Percentiles rank a stretch among this genome's conserved stretches.
Conservation (phyloP, 805 yeast genomes). For the Sugiyamaella americana region DNA sequence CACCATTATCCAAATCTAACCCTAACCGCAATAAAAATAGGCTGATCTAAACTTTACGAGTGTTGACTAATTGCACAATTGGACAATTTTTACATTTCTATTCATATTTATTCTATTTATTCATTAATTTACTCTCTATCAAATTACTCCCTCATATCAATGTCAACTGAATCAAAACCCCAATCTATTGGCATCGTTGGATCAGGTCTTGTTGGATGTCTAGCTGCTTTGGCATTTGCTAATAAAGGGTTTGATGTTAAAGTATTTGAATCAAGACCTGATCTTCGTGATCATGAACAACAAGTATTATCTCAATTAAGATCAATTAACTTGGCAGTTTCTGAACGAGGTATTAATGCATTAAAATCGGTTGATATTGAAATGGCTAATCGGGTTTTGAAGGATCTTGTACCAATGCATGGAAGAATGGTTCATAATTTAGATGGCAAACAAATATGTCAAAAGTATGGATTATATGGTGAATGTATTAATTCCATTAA, state of each 20-base stretch:
- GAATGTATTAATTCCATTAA: constrained; percentile 84
- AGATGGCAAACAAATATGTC: constrained; percentile 58
- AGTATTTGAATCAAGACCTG: constrained; percentile 64
- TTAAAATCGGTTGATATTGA: constrained; percentile 53
- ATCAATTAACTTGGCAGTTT: constrained; percentile 85
- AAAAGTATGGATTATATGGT: constrained; percentile 73
- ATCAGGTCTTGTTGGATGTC: constrained; percentile 85
- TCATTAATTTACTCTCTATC: no score
- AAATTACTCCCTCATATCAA: no score
- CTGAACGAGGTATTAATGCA: constrained; percentile 74
- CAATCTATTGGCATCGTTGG: constrained; percentile 49
- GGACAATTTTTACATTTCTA: no score
- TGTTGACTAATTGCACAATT: no score
- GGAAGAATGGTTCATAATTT: constrained; percentile 85
- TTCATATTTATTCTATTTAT: no score
- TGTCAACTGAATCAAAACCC: no score
- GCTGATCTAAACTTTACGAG: no score
- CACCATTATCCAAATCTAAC: no score
- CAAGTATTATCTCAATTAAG: constrained; percentile 22
- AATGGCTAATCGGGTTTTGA: constrained; percentile 50
- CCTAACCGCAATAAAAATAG: no score
- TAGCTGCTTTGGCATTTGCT: constrained; percentile 75
- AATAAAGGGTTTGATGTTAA: constrained; percentile 66
- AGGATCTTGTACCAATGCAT: constrained; percentile 70
- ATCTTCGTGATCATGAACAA: constrained; percentile 45